Evolutionary conservation across 2,329 filamentous ascomycete genomes (phyloP), one percentile per base, ranked within the genome.

Genomic region (Colletotrichum sidae): DNA sequence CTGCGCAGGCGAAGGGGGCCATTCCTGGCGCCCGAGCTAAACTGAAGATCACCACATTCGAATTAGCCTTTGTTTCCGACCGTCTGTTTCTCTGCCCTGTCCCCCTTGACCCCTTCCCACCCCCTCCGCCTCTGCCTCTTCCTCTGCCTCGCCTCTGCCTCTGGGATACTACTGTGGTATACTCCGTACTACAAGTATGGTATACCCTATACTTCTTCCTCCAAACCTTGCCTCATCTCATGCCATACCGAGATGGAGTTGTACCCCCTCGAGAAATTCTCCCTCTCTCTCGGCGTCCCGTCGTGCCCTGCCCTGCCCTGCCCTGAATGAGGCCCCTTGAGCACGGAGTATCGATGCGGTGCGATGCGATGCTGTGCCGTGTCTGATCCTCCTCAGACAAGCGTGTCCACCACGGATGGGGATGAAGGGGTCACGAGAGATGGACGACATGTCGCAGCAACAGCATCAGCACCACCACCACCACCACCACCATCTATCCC

Each of bases 61-160:
- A 64, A 67, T 67, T 67, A 68, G 67, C 63, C 63, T 68, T 63
- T 67, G 67, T 68, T 67, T 67, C 65, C 65, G 65, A 60, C 65
- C 47, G 39, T 60, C 60, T 67, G 61, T 67, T 65, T 67, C 65
- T 65, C 51, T 54, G 12, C 42, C 55, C 45, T 50, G 12, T 35
- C 46, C 25, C 25, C 25, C 17, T 33, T 33, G 34, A 25, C 46
- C 46, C 46, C 35, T 47, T 49, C 54, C n/a, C 52, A 44, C 38
- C 38, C 38, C 38, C 38, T 41, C 13, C 52, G 41, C 25, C 25
- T 25, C 25, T 25, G 25, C 25, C 25, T 25, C 25, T 25, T 4
- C 25, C 25, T 25, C 25, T 25, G 25, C 25, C 25, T 25, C 25
- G 3, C 25, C 25, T 25, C 25, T 25, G 25, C 25, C 25, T 25